These are phyloP conservation scores for Colletotrichum horii DNA, from an alignment of 2,329 filamentous ascomycete species.

Conservation along the genomic window DNA sequence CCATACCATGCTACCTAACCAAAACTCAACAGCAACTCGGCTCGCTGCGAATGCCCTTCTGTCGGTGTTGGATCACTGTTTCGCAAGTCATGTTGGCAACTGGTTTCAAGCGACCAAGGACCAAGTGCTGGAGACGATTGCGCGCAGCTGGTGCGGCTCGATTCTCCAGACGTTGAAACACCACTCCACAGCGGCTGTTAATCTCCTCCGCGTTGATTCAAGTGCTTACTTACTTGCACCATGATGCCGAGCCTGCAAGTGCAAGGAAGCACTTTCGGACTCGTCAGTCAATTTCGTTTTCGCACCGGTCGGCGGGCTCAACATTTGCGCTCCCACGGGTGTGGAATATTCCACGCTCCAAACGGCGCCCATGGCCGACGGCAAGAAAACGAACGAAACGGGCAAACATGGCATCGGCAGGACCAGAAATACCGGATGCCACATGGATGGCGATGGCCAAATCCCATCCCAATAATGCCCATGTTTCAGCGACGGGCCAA, in stretches of 20 bases:
- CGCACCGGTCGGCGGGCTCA: neutral
- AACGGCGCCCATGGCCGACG: neutral
- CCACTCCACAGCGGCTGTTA: neutral
- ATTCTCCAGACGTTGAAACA: neutral
- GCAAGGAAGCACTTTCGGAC: neutral
- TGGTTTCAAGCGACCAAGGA: neutral
- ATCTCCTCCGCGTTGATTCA: neutral
- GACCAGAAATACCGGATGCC: neutral
- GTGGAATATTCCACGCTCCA: neutral
- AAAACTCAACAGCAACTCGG: neutral
- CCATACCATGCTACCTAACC: neutral
- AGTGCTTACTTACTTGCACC: constrained; percentile 1
- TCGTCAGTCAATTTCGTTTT: neutral
- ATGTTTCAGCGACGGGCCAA: neutral
- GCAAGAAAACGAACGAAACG: neutral
- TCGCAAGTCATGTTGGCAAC: neutral
- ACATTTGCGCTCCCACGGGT: neutral
- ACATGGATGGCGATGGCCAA: neutral
- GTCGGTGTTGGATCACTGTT: neutral
- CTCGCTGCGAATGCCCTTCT: neutral
- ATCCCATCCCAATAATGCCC: neutral
- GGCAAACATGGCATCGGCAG: neutral
- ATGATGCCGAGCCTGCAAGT: neutral
- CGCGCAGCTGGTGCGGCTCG: neutral
- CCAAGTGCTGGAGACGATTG: neutral